These are phyloP conservation scores for Globisporangium orthogonon DNA, from an alignment of 352 stramenopile genomes.

Conservation along the genomic window DNA sequence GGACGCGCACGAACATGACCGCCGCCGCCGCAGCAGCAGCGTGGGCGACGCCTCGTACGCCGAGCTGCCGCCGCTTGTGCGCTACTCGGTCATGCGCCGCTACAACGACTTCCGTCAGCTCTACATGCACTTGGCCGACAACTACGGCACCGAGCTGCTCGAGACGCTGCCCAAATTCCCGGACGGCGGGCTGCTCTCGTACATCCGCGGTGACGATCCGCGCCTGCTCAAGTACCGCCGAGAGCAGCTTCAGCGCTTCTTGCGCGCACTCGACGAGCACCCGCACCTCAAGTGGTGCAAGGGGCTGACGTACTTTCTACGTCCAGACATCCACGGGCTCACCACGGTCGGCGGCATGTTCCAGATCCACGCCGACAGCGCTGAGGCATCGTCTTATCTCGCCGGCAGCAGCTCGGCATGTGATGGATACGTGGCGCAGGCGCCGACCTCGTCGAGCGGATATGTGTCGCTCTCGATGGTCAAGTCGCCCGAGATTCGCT, in stretches of 20 bases:
- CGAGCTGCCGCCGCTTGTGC: conserved; percentile 58
- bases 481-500: conserved; percentile 71
- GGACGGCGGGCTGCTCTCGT: conserved; percentile 62
- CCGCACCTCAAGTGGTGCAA: conserved; percentile 50
- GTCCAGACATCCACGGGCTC: conserved; percentile 45
- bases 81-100: conserved; percentile 71
- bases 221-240: conserved; percentile 59
- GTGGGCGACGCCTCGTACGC: conserved; percentile 18
- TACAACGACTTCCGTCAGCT: conserved; percentile 78
- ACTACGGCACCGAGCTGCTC: conserved; percentile 28
- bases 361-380: conserved; percentile 17
- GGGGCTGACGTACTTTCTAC: conserved; percentile 55
- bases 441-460: conserved; percentile 30
- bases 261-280: conserved; percentile 54
- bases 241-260: conserved; percentile 53
- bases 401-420: conserved; percentile 12
- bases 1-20: conserved; percentile 2
- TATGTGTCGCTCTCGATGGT: conserved; percentile 75
- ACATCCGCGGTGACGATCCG: conserved; percentile 68
- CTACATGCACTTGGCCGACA: conserved; percentile 51
- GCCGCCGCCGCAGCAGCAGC: conserved; percentile 5
- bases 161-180: conserved; percentile 59
- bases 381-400: conserved; percentile 16
- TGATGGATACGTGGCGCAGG: conserved; percentile 1
- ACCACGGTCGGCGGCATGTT: conserved; percentile 28